Evolutionary conservation across 352 stramenopile species (phyloP), one percentile per base, ranked within the genome.

Genomic region (Globisporangium apiculatum): DNA sequence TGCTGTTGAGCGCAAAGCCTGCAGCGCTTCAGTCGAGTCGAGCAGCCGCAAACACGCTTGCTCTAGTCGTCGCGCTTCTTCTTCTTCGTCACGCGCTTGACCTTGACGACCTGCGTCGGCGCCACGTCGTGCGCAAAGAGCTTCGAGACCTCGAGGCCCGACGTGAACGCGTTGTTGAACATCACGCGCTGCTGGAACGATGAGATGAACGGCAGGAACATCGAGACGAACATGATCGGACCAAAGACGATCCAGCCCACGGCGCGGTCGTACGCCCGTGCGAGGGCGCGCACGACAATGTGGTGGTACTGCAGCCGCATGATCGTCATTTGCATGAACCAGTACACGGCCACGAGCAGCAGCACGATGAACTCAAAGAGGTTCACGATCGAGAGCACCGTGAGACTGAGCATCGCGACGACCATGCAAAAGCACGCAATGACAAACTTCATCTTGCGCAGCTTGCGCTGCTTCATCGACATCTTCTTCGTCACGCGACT

Each of bases 131-230:
- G 82, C 17, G 85, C 74, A 60, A 95, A 93, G 38, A 95, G 81
- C 72, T 93, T 95, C 58, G 85, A 93, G 52, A 95, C 85, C 60
- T 95, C 85, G 7, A 95, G 66, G 38, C 85, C 85, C 11, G 85
- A 91, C 51, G 83, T 95, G 65, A 95, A 95, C 31, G 85, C 85
- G 60, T 88, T 91, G 73, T 95, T 95, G 64, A 95, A 95, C 85
- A 95, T 95, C 55, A 95, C 80, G 55, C 85, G 83, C 69, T 95
- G 83, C 72, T 95, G 85, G 76, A 93, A 95, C 9, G 72, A 79
- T 17, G 81, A 78, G 62, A 95, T 85, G 70, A 95, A 95, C 14
- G 85, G 85, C 68, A 95, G 62, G 74, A 95, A 95, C 85, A 95
- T 95, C 47, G 83, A 75, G 43, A 95, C 74, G 60, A 94, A 80